These are phyloP conservation scores for Gossypium thurberi DNA, from an alignment of 345 rosid genomes.

Conservation along the genomic window DNA sequence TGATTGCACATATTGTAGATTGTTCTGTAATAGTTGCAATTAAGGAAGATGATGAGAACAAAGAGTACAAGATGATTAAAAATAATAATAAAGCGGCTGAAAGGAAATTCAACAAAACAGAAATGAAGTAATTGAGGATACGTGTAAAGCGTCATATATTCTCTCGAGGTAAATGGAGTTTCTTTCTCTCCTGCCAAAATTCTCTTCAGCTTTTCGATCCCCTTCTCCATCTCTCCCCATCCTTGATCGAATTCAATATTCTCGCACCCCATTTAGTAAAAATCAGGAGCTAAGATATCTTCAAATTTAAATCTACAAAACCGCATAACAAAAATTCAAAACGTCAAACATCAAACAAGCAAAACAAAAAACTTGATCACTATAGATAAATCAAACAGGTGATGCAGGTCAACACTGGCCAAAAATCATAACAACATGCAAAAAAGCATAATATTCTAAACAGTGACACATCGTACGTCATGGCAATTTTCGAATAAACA, in stretches of 20 bases:
- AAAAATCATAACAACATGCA: background rate
- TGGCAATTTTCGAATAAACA: background rate
- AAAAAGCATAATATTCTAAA: background rate
- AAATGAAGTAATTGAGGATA: constrained; percentile 21
- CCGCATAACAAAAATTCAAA: background rate
- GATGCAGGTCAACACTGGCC: background rate
- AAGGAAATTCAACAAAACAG: background rate
- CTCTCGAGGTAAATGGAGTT: constrained; percentile 55
- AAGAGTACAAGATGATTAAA: background rate
- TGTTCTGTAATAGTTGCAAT: constrained; percentile 35
- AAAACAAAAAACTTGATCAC: background rate
- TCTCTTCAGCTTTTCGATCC: constrained; percentile 66
- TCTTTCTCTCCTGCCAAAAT: constrained; percentile 61
- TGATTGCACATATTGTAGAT: constrained; percentile 80
- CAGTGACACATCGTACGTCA: background rate
- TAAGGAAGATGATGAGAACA: background rate
- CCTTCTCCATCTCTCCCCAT: constrained; percentile 75
- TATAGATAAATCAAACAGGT: background rate
- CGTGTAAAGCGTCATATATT: constrained; percentile 83
- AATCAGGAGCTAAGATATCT: background rate
- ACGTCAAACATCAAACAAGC: background rate
- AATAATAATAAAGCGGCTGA: background rate
- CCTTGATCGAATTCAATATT: constrained; percentile 65
- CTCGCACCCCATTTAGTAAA: constrained; percentile 48
- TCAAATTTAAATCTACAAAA: constrained; percentile 8